Evolutionary conservation across 352 stramenopile species (phyloP).

Genomic region (Pythium sukuiense): DNA sequence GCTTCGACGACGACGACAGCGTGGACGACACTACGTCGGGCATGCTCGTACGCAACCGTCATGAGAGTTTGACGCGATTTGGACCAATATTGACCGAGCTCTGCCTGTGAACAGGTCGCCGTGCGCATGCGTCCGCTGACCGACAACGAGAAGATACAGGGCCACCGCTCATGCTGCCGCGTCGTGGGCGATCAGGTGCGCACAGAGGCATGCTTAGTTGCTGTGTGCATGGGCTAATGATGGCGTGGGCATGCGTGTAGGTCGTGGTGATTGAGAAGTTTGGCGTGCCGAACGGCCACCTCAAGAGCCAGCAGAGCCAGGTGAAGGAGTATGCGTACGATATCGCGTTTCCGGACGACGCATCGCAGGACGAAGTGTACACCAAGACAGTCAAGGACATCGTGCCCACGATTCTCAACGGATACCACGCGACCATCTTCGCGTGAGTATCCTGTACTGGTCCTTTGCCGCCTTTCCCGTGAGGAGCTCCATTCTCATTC

Average conservation of each 20-base stretch:
- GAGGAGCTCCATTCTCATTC: not conserved
- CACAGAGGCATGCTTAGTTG: not conserved
- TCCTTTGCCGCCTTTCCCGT: not conserved
- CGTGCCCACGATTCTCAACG: conserved; percentile 65
- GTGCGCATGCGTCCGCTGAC: conserved; percentile 53
- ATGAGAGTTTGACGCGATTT: not conserved
- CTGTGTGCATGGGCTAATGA: not conserved
- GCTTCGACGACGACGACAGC: conserved; percentile 32
- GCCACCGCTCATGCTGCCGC: conserved; percentile 53
- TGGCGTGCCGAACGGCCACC: conserved; percentile 41
- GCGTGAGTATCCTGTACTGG: conserved; percentile 32
- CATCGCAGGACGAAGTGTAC: conserved; percentile 58
- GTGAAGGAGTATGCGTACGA: conserved; percentile 64
- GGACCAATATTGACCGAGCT: not conserved
- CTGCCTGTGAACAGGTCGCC: conserved; percentile 34
- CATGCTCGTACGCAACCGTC: conserved; percentile 34
- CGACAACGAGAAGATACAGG: conserved; percentile 39
- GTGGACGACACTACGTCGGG: conserved; percentile 41
- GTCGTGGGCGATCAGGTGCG: conserved; percentile 56
- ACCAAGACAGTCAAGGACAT: conserved; percentile 59
- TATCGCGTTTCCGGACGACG: conserved; percentile 50
- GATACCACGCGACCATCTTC: conserved; percentile 84
- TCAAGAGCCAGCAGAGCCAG: conserved; percentile 56
- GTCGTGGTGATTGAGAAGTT: conserved; percentile 68
- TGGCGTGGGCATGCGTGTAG: conserved; percentile 19